These are phyloP conservation scores for Oryza officinalis DNA, from an alignment of 176 grass and related monocot genomes.

Conservation along the genomic window DNA sequence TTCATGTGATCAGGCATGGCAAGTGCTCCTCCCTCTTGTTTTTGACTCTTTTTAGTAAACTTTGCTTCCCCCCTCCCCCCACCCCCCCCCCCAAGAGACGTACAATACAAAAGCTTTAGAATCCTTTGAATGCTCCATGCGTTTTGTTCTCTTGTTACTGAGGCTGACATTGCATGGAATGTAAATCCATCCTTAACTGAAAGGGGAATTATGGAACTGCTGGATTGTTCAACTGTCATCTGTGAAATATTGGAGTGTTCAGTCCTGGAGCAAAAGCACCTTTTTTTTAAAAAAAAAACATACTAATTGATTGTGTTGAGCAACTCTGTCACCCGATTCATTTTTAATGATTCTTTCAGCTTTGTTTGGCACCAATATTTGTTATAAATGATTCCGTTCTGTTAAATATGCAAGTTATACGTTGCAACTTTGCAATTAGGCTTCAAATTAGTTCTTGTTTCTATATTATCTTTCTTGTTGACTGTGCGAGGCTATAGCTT, in stretches of 20 bases:
- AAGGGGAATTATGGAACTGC: not conserved
- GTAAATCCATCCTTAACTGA: constrained; percentile 18
- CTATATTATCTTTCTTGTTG: constrained; percentile 6
- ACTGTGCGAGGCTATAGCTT: not conserved
- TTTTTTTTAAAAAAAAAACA: not conserved
- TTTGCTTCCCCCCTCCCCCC: too few relatives aligned
- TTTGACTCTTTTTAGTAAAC: not conserved
- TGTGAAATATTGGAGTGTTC: not conserved
- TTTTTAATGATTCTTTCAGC: not conserved
- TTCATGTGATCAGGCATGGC: constrained; percentile 95
- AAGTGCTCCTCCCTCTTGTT: constrained; percentile 30
- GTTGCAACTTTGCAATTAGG: not conserved
- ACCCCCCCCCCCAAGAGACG: not conserved
- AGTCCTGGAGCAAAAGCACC: not conserved
- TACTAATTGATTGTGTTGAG: not conserved
- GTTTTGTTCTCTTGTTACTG: not conserved
- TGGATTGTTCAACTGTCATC: not conserved
- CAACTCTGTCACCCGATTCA: constrained; percentile 28
- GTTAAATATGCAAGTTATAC: not conserved
- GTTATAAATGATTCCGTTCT: constrained; percentile 1
- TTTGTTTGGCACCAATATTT: not conserved
- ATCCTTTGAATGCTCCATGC: not conserved
- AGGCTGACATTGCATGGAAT: constrained; percentile 10
- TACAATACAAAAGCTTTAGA: constrained; percentile 1
- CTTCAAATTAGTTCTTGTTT: not conserved